Evolutionary conservation across 225 moss, liverwort and hornwort genomes (phyloP), one percentile per base, ranked within the genome.

Genomic region (Takakia lepidozioides): DNA sequence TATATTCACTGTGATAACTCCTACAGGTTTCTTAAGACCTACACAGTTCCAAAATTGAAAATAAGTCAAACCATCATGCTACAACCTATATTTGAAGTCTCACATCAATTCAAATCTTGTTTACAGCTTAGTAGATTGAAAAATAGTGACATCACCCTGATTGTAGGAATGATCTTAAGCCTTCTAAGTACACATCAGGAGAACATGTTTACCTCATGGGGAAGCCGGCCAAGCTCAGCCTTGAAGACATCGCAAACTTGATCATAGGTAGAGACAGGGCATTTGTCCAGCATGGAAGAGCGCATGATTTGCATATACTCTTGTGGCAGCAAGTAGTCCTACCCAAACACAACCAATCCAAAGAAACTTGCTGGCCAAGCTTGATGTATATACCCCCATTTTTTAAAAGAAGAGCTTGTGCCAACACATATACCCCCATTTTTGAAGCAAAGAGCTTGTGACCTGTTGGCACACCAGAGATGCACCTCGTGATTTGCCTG

Each of bases 391-490:
- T n/a, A n/a, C n/a, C n/a, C n/a, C n/a, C n/a, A n/a, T n/a, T n/a
- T n/a, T n/a, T n/a, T n/a, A n/a, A n/a, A n/a, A n/a, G n/a, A n/a
- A n/a, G n/a, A n/a, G n/a, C n/a, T n/a, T n/a, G n/a, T n/a, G n/a
- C n/a, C n/a, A n/a, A n/a, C n/a, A n/a, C n/a, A 87, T 51, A 87
- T 81, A 14, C 91, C 91, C 11, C 91, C 87, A 51, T 92, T 92
- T 43, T 61, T 82, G 47, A 92, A 92, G 46, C 84, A 87, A 37
- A 92, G 55, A 5, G 59, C 60, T 42, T 87, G 91, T 44, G 87
- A 60, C 38, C 82, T 69, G 43, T 82, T 73, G 14, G 91, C 87
- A 39, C 71, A 71, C 45, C 91, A 78, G 19, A 74, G 9, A 62
- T 92, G 91, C 4, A 67, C 79, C 66, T 84, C 75, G 44, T 69